Evolutionary conservation across 441 rosid genomes (phyloP).

Genomic region (Euphorbia celastroides): DNA sequence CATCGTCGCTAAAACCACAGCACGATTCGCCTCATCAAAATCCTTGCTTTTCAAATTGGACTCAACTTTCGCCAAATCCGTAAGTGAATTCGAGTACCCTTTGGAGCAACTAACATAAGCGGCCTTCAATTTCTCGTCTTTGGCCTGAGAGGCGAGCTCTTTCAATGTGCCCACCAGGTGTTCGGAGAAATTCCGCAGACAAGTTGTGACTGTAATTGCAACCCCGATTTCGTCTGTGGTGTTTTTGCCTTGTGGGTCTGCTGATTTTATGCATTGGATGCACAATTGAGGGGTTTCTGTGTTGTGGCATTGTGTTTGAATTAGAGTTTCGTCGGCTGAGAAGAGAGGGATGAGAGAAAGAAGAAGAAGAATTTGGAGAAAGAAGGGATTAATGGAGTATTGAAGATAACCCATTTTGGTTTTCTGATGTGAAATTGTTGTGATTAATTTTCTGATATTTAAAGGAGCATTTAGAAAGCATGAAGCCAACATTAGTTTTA

Average conservation of each 20-base stretch:
- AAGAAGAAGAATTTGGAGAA: background rate
- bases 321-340: background rate
- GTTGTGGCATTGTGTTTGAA: background rate
- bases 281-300: slow-evolving; percentile 2
- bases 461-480: no score
- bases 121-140: background rate
- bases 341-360: background rate
- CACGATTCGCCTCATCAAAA: background rate
- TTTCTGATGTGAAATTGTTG: background rate
- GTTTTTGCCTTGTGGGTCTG: background rate
- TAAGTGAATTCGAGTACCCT: background rate
- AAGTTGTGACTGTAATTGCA: background rate
- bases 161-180: background rate
- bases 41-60: background rate
- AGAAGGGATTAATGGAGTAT: background rate
- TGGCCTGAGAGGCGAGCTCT: background rate
- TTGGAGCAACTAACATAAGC: background rate
- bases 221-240: background rate
- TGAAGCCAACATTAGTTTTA: no score
- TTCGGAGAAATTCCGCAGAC: background rate
- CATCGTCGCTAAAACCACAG: background rate
- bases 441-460: background rate
- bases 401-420: background rate
- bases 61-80: background rate
- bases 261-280: background rate